These are phyloP conservation scores for Pythium apleroticum DNA, from an alignment of 352 stramenopile genomes.

Conservation along the genomic window DNA sequence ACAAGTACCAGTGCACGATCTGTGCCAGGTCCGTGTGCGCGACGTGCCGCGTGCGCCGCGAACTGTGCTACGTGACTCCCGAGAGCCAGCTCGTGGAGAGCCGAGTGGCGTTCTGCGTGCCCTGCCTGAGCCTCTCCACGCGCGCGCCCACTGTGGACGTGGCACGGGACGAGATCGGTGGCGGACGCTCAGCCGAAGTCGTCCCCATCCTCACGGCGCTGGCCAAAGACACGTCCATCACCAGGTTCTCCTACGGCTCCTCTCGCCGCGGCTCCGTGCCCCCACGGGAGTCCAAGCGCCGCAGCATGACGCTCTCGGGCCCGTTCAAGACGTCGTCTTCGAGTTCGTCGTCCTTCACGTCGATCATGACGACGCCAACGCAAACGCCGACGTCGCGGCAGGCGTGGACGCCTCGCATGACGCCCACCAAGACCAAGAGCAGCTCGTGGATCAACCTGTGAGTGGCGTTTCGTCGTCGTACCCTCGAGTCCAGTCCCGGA, in stretches of 20 bases:
- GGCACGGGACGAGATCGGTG: constrained; percentile 23
- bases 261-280: not conserved
- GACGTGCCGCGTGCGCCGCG: constrained; percentile 23
- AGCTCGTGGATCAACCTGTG: constrained; percentile 8
- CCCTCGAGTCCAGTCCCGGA: too few relatives aligned
- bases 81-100: constrained; percentile 20
- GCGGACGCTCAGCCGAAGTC: constrained; percentile 5
- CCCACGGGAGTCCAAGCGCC: constrained; percentile 8
- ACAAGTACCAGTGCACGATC: constrained; percentile 21
- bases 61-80: constrained; percentile 13
- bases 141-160: constrained; percentile 15
- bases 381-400: constrained; percentile 10
- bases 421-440: constrained; percentile 1
- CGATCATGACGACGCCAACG: not conserved
- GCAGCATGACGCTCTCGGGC: constrained; percentile 22
- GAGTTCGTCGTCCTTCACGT: constrained; percentile 8
- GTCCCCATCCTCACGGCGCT: constrained; percentile 19
- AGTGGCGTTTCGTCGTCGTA: not conserved
- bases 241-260: constrained; percentile 19
- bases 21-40: constrained; percentile 22
- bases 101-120: constrained; percentile 22
- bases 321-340: constrained; percentile 7
- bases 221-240: constrained; percentile 16
- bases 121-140: constrained; percentile 22
- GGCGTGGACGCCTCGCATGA: constrained; percentile 5